Evolutionary conservation across 805 yeast species (phyloP), one percentile per base, ranked within the genome.

Genomic region (Zygosaccharomyces gambellarensis): DNA sequence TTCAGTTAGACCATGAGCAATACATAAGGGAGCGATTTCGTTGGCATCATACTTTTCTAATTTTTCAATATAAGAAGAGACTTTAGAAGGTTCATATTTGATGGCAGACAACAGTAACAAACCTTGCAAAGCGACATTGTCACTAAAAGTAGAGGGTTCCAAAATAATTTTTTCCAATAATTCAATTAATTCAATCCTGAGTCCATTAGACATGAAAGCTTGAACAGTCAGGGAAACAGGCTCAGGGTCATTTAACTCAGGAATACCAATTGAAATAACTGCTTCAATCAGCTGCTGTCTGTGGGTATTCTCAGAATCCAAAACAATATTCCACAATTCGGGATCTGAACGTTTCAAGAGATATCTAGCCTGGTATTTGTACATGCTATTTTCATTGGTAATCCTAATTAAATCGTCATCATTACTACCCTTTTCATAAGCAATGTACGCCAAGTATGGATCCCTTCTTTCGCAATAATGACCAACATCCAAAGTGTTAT

Each of bases 381-480:
- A 94, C 99, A 94, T 94, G 60, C 94, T 81, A 70, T 94, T 94
- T 64, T 94, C 98, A 69, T 94, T 94, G 58, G 99, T 94, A 70
- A 94, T 90, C 64, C 80, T 77, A 62, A 94, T 81, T 63, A 94
- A 79, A 69, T 94, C 99, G 50, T 77, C 84, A 68, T 94, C 97
- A 62, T 92, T 90, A 47, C 78, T 75, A 65, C 99, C 99, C 73
- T 90, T 92, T 53, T 95, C 95, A 71, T 94, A 94, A 46, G 97
- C 95, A 72, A 94, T 94, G 71, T 89, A 94, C 27, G 99, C 99
- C 67, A 94, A 77, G 73, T 89, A 94, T 54, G 99, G 99, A 65
- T 94, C 99, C 72, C 99, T 87, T 81, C 88, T 92, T 73, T 94
- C 99, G 78, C 99, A 94, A 76, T 94, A 94, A 67, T 82, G 89